Percentiles rank a stretch among this genome's conserved stretches.
Evolutionary conservation across 257 asterid genomes (phyloP).

Genomic region (Gardenia jasminoides): DNA sequence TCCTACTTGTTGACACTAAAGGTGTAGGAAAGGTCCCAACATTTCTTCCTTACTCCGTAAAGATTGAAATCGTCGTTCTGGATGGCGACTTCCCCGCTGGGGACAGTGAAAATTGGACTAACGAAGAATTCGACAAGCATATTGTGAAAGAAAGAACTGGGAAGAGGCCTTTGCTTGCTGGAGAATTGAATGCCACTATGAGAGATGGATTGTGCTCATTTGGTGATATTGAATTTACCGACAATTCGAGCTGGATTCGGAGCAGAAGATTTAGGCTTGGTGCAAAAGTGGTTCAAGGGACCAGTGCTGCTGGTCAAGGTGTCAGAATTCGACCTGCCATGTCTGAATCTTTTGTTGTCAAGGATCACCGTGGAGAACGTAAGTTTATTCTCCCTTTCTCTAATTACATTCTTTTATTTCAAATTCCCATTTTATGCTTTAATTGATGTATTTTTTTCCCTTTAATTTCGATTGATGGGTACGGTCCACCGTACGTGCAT

Average conservation of each 20-base stretch:
- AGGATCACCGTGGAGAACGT: slow-evolving; percentile 83
- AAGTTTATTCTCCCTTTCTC: slow-evolving; percentile 24
- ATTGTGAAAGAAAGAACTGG: slow-evolving; percentile 60
- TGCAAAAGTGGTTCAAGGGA: slow-evolving; percentile 45
- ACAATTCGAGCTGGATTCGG: slow-evolving; percentile 79
- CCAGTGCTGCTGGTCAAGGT: not conserved
- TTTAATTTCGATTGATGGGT: not conserved
- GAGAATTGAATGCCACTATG: slow-evolving; percentile 43
- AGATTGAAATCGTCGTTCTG: slow-evolving; percentile 54
- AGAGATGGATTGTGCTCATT: slow-evolving; percentile 45
- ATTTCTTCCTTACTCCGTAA: slow-evolving; percentile 32
- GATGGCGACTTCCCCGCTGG: slow-evolving; percentile 56
- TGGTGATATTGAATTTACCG: slow-evolving; percentile 67
- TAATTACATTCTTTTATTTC: not conserved
- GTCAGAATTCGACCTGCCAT: slow-evolving; percentile 47
- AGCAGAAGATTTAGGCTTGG: slow-evolving; percentile 62
- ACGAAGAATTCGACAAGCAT: slow-evolving; percentile 33
- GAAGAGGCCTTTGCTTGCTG: slow-evolving; percentile 59
- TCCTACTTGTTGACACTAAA: slow-evolving; percentile 37
- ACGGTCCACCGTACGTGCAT: not conserved
- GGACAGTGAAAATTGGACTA: slow-evolving; percentile 32
- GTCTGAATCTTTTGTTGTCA: slow-evolving; percentile 60
- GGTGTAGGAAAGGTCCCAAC: slow-evolving; percentile 16
- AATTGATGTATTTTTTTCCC: not conserved
- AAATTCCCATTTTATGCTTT: not conserved